phyloP scores from a whole-genome alignment of 2,329 filamentous ascomycete genomes.

The Aspergillus tamarii region DNA sequence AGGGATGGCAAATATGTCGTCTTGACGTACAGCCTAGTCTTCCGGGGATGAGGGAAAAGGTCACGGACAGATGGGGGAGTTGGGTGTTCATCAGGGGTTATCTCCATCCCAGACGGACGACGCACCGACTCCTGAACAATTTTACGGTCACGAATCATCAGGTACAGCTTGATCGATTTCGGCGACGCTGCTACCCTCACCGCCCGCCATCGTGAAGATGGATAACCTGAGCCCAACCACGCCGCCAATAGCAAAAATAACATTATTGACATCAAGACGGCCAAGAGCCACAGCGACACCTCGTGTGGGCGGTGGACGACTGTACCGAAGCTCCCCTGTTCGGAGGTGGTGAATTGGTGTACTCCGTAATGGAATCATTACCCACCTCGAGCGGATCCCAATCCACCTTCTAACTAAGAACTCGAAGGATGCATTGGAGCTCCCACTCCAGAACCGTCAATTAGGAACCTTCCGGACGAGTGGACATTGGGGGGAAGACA shows the following conservation, averaged over 20 bases:
- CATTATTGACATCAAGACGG: slow-evolving; percentile 1
- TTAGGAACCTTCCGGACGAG: slow-evolving; percentile 17
- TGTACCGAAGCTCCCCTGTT: slow-evolving; percentile 14
- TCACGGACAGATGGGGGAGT: background rate
- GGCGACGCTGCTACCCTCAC: background rate
- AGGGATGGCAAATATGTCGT: background rate
- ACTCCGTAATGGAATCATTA: slow-evolving; percentile 23
- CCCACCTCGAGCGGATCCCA: slow-evolving; percentile 25
- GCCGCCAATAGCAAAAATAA: background rate
- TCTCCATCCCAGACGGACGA: background rate
- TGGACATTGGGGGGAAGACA: background rate
- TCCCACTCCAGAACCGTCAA: slow-evolving; percentile 15
- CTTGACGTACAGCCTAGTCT: background rate
- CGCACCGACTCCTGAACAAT: background rate
- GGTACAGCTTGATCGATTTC: background rate
- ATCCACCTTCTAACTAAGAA: slow-evolving; percentile 16
- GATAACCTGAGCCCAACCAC: background rate
- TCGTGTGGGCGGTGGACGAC: slow-evolving; percentile 18
- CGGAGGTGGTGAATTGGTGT: slow-evolving; percentile 16
- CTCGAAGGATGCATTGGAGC: slow-evolving; percentile 14
- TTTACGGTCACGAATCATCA: background rate
- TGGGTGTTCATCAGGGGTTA: slow-evolving; percentile 4
- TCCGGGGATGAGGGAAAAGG: background rate
- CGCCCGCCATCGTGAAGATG: background rate
- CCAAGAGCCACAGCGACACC: slow-evolving; percentile 13